Evolutionary conservation across 2,329 filamentous ascomycete genomes (phyloP), one percentile per base, ranked within the genome.

Genomic region (Fragosphaeria purpurea): DNA sequence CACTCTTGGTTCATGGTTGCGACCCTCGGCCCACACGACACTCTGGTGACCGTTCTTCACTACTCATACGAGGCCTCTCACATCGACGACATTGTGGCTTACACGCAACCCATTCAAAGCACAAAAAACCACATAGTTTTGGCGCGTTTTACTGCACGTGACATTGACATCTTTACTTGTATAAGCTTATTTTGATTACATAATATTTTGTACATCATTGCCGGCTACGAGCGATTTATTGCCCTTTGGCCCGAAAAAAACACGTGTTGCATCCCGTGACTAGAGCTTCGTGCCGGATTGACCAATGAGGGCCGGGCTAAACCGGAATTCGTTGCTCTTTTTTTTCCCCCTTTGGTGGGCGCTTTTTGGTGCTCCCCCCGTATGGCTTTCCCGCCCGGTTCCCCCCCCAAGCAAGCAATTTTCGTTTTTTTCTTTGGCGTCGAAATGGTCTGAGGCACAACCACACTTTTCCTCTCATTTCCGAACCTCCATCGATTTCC

Each of bases 301-400:
- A 50, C 58, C 58, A 59, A 59, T 59, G 55, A 58, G 53, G 47
- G 50, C 45, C 56, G 57, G 56, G 55, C 55, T 58, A 59, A 55
- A 57, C 56, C 57, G 56, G 56, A 58, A 57, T 55, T 56, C 22
- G 22, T 22, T 22, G 22, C 22, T 22, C 22, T 22, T 22, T 22
- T 22, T 22, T 22, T 52, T 53, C 52, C 52, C 42, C 11, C 11
- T 37, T 11, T 37, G 35, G 35, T 37, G 35, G 7, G 7, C 35
- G 35, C 35, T 11, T 7, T 44, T 49, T 44, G 30, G 33, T 51
- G 34, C 42, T 44, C 32, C 13, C 33, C 22, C 22, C 22, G 22
- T 22, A 22, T 22, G 47, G 52, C 44, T 52, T 50, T 46, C 43
- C 48, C 44, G 35, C 40, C 53, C 53, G 55, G 55, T 57, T 50